Evolutionary conservation across 441 rosid species (phyloP).

Genomic region (Eutrema salsugineum): DNA sequence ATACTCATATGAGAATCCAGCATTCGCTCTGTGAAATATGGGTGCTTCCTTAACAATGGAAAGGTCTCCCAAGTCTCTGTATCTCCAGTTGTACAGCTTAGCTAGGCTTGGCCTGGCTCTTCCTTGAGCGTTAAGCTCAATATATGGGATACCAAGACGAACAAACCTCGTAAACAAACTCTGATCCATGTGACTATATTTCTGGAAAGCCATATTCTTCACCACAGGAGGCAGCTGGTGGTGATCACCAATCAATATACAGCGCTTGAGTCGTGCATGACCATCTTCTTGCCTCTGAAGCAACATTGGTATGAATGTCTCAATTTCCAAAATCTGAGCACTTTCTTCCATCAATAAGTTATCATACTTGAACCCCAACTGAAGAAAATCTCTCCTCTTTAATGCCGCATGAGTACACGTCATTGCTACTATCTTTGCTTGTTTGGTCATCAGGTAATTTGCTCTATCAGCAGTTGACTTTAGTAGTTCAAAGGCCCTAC

Average conservation of each 20-base stretch:
- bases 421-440: conserved; percentile 99
- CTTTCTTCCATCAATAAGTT: conserved; percentile 99
- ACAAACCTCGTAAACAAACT: conserved; percentile 98
- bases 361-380: conserved; percentile 96
- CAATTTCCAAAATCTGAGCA: conserved; percentile 97
- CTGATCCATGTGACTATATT: conserved; percentile 99
- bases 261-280: conserved; percentile 93
- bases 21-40: conserved; percentile 79
- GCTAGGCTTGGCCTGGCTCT: conserved; percentile 99
- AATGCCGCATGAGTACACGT: conserved; percentile 99
- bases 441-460: conserved; percentile 97
- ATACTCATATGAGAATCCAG: conserved; percentile 93
- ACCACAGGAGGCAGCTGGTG: conserved; percentile 99
- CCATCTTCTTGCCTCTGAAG: conserved; percentile 99
- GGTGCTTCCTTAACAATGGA: conserved; percentile 69
- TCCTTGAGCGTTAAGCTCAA: conserved; percentile 99
- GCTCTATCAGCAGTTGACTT: conserved; percentile 99
- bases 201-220: conserved; percentile 99
- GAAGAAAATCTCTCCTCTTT: conserved; percentile 97
- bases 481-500: conserved; percentile 98
- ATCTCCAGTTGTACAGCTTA: conserved; percentile 95
- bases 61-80: conserved; percentile 96
- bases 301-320: conserved; percentile 98
- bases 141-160: conserved; percentile 96
- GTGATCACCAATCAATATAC: conserved; percentile 98